A percentile compares a stretch with the other conserved stretches of the same genome.
Evolutionary conservation across 768 basidiomycete genomes (phyloP).

Genomic region (Hebeloma cylindrosporum): DNA sequence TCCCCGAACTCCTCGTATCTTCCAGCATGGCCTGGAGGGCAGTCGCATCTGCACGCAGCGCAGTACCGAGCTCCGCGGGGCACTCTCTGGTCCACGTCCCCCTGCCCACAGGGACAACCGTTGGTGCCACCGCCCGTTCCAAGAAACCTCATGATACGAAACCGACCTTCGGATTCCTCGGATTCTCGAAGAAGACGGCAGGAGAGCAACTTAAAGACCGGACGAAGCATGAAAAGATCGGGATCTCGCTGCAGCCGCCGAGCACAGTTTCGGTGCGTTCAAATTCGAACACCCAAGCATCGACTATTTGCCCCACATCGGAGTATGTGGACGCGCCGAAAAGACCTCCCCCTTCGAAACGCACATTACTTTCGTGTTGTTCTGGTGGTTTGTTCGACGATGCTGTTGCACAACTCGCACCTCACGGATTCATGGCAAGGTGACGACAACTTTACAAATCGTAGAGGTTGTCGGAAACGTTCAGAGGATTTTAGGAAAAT

Average conservation of each 20-base stretch:
- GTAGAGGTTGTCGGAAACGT: too few species aligned
- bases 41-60: conserved; percentile 18
- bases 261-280: too few species aligned
- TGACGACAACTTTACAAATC: too few species aligned
- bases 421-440: too few species aligned
- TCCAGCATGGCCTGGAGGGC: conserved; percentile 32
- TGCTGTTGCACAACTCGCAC: not conserved
- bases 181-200: too few species aligned
- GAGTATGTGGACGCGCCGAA: not conserved
- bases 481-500: too few species aligned
- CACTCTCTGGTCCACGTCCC: conserved; percentile 2
- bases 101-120: not conserved
- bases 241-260: too few species aligned
- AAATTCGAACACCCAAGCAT: too few species aligned
- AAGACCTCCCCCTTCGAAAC: not conserved
- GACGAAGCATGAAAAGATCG: too few species aligned
- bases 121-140: not conserved
- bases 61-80: conserved; percentile 14
- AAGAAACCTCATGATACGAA: not conserved
- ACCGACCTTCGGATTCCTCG: too few species aligned
- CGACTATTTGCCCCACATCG: too few species aligned
- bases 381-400: not conserved
- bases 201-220: too few species aligned
- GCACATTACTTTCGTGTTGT: not conserved
- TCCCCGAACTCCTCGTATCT: conserved; percentile 25